phyloP scores from a whole-genome alignment of 352 stramenopile genomes.

The Plasmopara halstedii region DNA sequence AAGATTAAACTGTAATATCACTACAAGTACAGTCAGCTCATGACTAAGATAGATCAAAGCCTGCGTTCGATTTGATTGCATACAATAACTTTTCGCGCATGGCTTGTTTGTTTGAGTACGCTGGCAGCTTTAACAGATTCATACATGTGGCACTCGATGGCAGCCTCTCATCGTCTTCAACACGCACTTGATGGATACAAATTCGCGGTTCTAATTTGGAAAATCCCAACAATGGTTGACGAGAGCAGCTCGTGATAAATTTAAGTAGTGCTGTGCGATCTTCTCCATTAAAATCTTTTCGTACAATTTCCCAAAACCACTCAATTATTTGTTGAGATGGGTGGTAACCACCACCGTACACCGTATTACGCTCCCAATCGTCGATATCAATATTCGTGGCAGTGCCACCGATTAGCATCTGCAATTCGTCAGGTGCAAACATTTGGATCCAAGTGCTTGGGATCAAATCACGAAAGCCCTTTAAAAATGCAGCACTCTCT shows the following conservation, averaged over 20 bases:
- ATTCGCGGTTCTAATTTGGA: conserved; percentile 89
- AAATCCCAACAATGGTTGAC: conserved; percentile 94
- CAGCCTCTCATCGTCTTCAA: conserved; percentile 58
- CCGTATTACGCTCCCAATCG: conserved; percentile 91
- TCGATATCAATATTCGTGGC: conserved; percentile 91
- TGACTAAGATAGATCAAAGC: conserved; percentile 95
- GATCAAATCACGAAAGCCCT: conserved; percentile 70
- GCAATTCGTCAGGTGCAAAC: conserved; percentile 88
- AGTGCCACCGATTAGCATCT: conserved; percentile 90
- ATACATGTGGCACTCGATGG: conserved; percentile 93
- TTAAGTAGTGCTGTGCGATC: conserved; percentile 89
- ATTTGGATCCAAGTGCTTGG: conserved; percentile 72
- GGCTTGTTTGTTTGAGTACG: conserved; percentile 92
- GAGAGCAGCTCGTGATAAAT: conserved; percentile 93
- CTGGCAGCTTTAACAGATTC: conserved; percentile 96
- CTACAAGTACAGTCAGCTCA: too few species aligned
- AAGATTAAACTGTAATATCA: neutral
- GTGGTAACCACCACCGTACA: conserved; percentile 94
- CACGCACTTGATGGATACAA: conserved; percentile 87
- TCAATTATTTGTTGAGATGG: conserved; percentile 55
- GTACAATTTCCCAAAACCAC: conserved; percentile 78
- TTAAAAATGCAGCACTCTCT: conserved; percentile 56
- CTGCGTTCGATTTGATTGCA: conserved; percentile 91
- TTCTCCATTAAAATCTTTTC: conserved; percentile 62
- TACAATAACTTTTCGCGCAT: conserved; percentile 94